phyloP scores from a whole-genome alignment of 768 basidiomycete species.

The Phaffia tasmanica region DNA sequence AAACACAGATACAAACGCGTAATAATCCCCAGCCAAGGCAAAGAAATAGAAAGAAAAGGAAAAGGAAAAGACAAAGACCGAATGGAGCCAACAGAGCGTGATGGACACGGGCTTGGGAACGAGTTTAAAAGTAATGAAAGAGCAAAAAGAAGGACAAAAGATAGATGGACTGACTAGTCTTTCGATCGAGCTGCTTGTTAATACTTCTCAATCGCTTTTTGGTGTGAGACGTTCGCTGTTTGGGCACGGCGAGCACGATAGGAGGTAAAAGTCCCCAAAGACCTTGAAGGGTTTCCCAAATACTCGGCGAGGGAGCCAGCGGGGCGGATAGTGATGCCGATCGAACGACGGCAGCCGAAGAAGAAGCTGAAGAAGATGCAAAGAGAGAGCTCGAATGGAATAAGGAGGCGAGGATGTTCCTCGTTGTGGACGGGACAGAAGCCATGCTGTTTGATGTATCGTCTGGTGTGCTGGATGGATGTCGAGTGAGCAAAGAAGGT shows the following conservation, averaged over 20 bases:
- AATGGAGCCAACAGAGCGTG: background rate
- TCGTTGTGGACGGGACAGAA: no score
- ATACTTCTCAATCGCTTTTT: slow-evolving; percentile 88
- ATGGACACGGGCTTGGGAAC: background rate
- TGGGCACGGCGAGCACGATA: slow-evolving; percentile 82
- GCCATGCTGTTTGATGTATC: no score
- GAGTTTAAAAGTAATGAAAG: background rate
- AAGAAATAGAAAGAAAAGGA: background rate
- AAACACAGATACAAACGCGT: background rate
- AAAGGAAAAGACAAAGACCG: background rate
- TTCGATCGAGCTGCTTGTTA: slow-evolving; percentile 90
- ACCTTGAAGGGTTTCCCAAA: slow-evolving; percentile 3
- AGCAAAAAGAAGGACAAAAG: background rate
- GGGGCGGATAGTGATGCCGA: no score
- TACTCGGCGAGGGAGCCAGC: no score
- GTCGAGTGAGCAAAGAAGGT: no score
- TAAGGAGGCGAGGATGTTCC: no score
- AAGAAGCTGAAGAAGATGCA: no score
- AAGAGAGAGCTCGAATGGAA: no score
- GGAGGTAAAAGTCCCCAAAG: slow-evolving; percentile 64
- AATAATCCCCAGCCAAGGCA: background rate
- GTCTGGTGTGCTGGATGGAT: no score
- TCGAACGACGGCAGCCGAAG: no score
- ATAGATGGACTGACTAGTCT: slow-evolving; percentile 54
- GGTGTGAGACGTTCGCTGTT: slow-evolving; percentile 85